A percentile compares a stretch with the other conserved stretches of the same genome.
phyloP scores from a whole-genome alignment of 495 filamentous ascomycete species.

The Xylaria curta region DNA sequence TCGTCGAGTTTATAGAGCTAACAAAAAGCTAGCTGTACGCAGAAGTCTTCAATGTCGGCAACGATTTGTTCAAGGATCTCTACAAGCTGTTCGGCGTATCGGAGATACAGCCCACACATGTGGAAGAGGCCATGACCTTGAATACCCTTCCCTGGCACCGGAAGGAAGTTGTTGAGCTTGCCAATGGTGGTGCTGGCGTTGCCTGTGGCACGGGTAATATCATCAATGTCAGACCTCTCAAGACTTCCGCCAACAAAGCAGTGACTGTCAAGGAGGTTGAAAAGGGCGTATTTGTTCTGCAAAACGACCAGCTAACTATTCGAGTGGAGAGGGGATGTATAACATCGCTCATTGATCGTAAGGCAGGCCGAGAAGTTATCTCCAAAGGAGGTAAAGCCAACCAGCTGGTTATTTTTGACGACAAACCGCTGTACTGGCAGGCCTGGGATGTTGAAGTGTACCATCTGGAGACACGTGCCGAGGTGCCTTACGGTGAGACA shows the following conservation, averaged over 20 bases:
- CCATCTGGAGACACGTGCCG: slow-evolving; percentile 85
- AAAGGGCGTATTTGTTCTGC: slow-evolving; percentile 75
- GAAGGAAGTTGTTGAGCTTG: slow-evolving; percentile 70
- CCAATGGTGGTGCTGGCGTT: slow-evolving; percentile 51
- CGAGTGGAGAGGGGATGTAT: slow-evolving; percentile 76
- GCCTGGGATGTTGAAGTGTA: slow-evolving; percentile 99
- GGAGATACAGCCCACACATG: slow-evolving; percentile 40
- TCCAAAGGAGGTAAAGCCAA: slow-evolving; percentile 81
- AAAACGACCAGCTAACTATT: slow-evolving; percentile 76
- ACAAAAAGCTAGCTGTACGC: slow-evolving; percentile 68
- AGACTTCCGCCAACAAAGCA: slow-evolving; percentile 47
- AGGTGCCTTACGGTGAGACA: slow-evolving; percentile 69
- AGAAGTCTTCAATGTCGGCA: slow-evolving; percentile 78
- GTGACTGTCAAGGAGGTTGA: slow-evolving; percentile 70
- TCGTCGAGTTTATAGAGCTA: slow-evolving; percentile 13
- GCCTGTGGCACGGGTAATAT: slow-evolving; percentile 56
- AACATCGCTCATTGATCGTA: slow-evolving; percentile 78
- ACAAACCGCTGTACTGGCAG: slow-evolving; percentile 98
- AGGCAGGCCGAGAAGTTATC: slow-evolving; percentile 75
- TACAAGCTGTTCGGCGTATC: slow-evolving; percentile 69
- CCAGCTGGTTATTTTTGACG: slow-evolving; percentile 94
- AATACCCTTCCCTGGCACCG: slow-evolving; percentile 89
- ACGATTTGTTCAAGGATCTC: slow-evolving; percentile 72
- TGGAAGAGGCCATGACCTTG: slow-evolving; percentile 59
- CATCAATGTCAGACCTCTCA: slow-evolving; percentile 57